Evolutionary conservation across 345 rosid genomes (phyloP).

Genomic region (Mangifera indica): DNA sequence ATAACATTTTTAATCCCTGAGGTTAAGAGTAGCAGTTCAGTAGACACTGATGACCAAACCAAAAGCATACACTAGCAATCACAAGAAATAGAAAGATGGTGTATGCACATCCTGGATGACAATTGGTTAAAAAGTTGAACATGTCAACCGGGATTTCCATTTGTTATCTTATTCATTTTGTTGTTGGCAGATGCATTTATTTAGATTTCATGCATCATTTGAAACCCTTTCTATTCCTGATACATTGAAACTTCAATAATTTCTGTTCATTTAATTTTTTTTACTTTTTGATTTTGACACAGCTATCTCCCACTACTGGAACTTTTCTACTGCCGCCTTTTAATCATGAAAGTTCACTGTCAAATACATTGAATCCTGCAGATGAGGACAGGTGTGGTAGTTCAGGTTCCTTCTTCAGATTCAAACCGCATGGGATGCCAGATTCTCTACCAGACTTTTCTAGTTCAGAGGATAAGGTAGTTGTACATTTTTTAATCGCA

Average conservation of each 20-base stretch:
- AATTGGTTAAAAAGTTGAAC: neutral
- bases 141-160: neutral
- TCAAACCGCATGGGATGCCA: slow-evolving; percentile 27
- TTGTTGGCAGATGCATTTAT: neutral
- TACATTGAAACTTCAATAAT: no score
- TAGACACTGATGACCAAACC: neutral
- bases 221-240: no score
- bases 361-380: slow-evolving; percentile 14
- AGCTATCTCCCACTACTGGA: slow-evolving; percentile 61
- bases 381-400: slow-evolving; percentile 19
- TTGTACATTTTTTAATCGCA: neutral
- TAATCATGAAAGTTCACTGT: slow-evolving; percentile 29
- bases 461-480: slow-evolving; percentile 39
- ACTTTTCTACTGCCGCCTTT: slow-evolving; percentile 31
- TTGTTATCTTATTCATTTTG: neutral
- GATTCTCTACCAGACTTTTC: slow-evolving; percentile 25
- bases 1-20: neutral
- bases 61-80: neutral
- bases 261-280: neutral
- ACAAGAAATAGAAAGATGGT: neutral
- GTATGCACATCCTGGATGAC: neutral
- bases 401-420: slow-evolving; percentile 21
- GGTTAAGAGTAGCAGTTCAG: neutral
- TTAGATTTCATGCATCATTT: neutral
- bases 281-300: slow-evolving; percentile 17